Evolutionary conservation across 108 stramenopile species (phyloP).

Genomic region (Nannochloropsis salina): DNA sequence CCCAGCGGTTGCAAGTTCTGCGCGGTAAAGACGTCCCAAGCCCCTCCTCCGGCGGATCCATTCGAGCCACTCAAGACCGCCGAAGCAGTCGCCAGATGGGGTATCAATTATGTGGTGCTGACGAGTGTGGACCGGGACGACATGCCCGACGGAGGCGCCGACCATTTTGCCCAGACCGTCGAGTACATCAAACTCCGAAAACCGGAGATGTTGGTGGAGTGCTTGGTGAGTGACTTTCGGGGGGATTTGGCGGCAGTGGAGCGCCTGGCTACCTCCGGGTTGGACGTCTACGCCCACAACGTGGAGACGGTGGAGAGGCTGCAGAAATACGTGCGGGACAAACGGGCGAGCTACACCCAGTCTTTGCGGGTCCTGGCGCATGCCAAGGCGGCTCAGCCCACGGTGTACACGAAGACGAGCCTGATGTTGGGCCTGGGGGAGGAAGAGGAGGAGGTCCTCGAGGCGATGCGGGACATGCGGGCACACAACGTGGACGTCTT

Average conservation of each 20-base stretch:
- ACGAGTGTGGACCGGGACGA: slow-evolving; percentile 95
- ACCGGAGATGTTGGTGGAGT: slow-evolving; percentile 89
- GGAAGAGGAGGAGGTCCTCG: slow-evolving; percentile 86
- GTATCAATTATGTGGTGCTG: slow-evolving; percentile 94
- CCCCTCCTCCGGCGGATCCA: slow-evolving; percentile 88
- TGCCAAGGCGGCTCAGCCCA: slow-evolving; percentile 71
- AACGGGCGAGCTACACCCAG: slow-evolving; percentile 83
- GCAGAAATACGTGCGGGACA: slow-evolving; percentile 58
- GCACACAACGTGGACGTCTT: slow-evolving; percentile 86
- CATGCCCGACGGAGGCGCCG: slow-evolving; percentile 84
- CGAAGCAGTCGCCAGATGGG: slow-evolving; percentile 85
- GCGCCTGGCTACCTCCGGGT: slow-evolving; percentile 76
- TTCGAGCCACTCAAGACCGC: slow-evolving; percentile 89
- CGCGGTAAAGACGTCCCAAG: slow-evolving; percentile 80
- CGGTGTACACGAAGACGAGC: slow-evolving; percentile 84
- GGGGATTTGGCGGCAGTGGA: slow-evolving; percentile 62
- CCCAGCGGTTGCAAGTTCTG: slow-evolving; percentile 97
- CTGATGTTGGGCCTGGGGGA: slow-evolving; percentile 99
- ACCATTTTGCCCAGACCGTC: slow-evolving; percentile 88
- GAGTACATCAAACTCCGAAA: slow-evolving; percentile 77
- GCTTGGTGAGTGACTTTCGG: slow-evolving; percentile 90
- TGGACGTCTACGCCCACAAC: slow-evolving; percentile 99
- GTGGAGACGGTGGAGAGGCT: slow-evolving; percentile 93
- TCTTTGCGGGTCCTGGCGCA: slow-evolving; percentile 72
- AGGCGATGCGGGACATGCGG: slow-evolving; percentile 88